Evolutionary conservation across 2,329 filamentous ascomycete species (phyloP), one percentile per base, ranked within the genome.

Genomic region (Cytospora mali): DNA sequence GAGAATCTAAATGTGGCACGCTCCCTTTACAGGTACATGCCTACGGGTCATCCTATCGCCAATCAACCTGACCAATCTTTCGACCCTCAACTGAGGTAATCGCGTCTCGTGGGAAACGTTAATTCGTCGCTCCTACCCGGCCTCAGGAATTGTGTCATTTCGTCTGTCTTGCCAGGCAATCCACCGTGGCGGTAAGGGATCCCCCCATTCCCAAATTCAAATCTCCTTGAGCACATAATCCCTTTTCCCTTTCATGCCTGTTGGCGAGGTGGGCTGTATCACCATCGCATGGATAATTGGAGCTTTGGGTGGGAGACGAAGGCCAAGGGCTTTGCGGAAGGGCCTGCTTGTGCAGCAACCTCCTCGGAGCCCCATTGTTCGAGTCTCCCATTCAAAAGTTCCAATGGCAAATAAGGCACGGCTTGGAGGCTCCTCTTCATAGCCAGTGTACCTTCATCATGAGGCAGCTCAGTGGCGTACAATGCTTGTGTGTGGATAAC

Each of bases 91-190:
- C 73, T 75, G 76, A 73, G 74, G 62, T 60, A 50, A 28, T 76
- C 74, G 75, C 77, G 77, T 75, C 73, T 72, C 72, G 80, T 83
- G 81, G 84, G 83, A 86, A 82, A 85, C 84, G 83, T 86, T 86
- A 82, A 77, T 82, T 86, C 84, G 84, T 84, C 81, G 79, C 81
- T 86, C 81, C 83, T 80, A 80, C 79, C 72, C 73, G 72, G 73
- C 75, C 73, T 78, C 75, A 78, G 79, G 77, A 79, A 79, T 77
- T 79, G 73, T 78, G 75, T 79, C 77, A 79, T 78, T 75, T 78
- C 74, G 74, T 74, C 75, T 75, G 74, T 74, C 77, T 76, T 74
- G 75, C 68, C 71, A 71, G 69, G 69, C 71, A 69, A 69, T 72
- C 69, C 72, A 80, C 75, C 74, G 76, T 80, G 77, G 77, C 78